Evolutionary conservation across 441 rosid genomes (phyloP).

Genomic region (Jatropha multifida): DNA sequence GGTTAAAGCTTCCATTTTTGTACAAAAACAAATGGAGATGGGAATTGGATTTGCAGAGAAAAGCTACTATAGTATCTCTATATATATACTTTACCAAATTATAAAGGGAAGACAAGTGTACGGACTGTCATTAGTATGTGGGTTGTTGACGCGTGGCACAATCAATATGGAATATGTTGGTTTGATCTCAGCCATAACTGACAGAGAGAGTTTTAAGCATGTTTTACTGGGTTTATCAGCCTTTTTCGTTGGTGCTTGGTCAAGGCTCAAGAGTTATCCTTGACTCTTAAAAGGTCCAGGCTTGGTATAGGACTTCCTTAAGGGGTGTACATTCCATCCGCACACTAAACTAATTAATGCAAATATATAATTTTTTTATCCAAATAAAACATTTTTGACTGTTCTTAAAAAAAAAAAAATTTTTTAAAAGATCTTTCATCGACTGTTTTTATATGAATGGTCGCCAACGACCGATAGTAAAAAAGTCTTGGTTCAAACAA

Average conservation of each 20-base stretch:
- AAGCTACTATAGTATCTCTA: neutral
- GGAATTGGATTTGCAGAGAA: neutral
- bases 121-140: neutral
- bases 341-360: no score
- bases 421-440: no score
- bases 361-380: no score
- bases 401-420: no score
- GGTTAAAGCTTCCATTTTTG: constrained; percentile 31
- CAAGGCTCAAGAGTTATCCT: neutral
- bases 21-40: neutral
- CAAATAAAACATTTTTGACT: no score
- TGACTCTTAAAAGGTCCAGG: no score
- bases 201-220: constrained; percentile 24
- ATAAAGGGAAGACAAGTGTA: neutral
- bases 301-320: no score
- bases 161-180: neutral
- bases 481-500: no score
- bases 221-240: constrained; percentile 14
- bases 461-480: no score
- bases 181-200: neutral
- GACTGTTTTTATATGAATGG: no score
- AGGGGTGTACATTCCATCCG: no score
- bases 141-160: constrained; percentile 22
- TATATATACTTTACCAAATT: neutral
- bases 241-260: neutral